phyloP scores from a whole-genome alignment of 345 rosid genomes.

The Brassica cretica region DNA sequence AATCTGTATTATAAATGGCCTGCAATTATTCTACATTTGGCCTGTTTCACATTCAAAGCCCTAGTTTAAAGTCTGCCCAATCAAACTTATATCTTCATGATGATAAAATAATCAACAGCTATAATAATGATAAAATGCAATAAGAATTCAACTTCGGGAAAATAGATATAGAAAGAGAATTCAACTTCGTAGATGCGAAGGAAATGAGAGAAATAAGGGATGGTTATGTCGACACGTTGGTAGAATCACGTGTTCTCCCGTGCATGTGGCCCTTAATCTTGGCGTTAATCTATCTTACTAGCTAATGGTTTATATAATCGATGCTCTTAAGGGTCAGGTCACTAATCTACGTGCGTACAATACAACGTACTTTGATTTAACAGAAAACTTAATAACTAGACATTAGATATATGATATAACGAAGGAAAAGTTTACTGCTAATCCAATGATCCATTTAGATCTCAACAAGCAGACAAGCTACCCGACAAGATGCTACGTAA shows the following conservation, averaged over 20 bases:
- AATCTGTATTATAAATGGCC: no score
- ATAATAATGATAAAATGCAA: not conserved
- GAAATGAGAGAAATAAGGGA: constrained; percentile 25
- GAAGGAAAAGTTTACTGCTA: not conserved
- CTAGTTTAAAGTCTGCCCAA: no score
- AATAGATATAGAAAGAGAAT: not conserved
- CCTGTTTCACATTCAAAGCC: no score
- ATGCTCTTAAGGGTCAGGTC: constrained; percentile 27
- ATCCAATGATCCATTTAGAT: not conserved
- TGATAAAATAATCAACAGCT: no score
- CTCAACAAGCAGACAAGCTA: not conserved
- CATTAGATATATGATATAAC: not conserved
- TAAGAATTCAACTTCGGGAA: constrained; percentile 11
- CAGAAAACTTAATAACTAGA: not conserved
- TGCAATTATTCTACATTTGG: no score
- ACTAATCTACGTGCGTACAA: not conserved
- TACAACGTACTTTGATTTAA: not conserved
- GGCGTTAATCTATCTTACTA: constrained; percentile 34
- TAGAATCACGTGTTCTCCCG: constrained; percentile 28
- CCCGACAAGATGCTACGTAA: not conserved
- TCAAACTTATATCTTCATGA: no score
- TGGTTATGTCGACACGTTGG: constrained; percentile 29
- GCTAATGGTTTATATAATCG: constrained; percentile 18
- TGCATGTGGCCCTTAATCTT: constrained; percentile 41
- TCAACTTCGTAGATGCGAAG: constrained; percentile 35